A percentile compares a stretch with the other conserved stretches of the same genome.
Evolutionary conservation across 2,329 filamentous ascomycete species (phyloP).

Genomic region (Exophiala sp.): DNA sequence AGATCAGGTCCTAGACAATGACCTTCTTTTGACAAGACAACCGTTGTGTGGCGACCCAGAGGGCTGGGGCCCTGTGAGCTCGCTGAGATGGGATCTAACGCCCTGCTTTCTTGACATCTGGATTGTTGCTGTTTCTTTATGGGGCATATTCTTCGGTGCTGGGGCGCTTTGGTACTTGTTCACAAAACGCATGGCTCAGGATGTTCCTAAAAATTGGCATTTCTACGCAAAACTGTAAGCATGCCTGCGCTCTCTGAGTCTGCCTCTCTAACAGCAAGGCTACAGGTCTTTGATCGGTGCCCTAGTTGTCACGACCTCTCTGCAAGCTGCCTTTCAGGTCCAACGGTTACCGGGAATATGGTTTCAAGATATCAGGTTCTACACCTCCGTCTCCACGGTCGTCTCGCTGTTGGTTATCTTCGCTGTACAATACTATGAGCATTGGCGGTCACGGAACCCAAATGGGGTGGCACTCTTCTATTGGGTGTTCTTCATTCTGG

Average conservation of each 20-base stretch:
- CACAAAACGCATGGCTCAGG: slow-evolving; percentile 59
- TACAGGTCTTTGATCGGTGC: slow-evolving; percentile 57
- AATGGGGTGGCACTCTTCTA: slow-evolving; percentile 87
- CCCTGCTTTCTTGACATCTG: slow-evolving; percentile 95
- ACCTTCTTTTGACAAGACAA: slow-evolving; percentile 40
- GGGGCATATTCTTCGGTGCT: slow-evolving; percentile 70
- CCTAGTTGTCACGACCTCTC: slow-evolving; percentile 61
- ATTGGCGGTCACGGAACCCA: slow-evolving; percentile 72
- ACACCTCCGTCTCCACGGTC: slow-evolving; percentile 67
- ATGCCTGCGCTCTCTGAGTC: background rate
- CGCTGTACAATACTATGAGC: slow-evolving; percentile 77
- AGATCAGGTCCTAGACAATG: background rate
- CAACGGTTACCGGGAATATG: slow-evolving; percentile 62
- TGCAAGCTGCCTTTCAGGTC: slow-evolving; percentile 72
- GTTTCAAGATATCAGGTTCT: slow-evolving; percentile 77
- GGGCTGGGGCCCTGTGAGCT: slow-evolving; percentile 92
- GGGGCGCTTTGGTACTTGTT: slow-evolving; percentile 75
- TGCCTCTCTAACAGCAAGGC: slow-evolving; percentile 9
- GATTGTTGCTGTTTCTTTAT: slow-evolving; percentile 70
- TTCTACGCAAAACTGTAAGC: slow-evolving; percentile 86
- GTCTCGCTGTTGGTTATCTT: slow-evolving; percentile 69
- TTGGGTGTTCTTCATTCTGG: slow-evolving; percentile 80
- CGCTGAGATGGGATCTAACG: slow-evolving; percentile 84
- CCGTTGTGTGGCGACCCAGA: slow-evolving; percentile 82
- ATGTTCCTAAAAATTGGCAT: slow-evolving; percentile 76